Evolutionary conservation across 1,139 yeast species (phyloP).

Genomic region (Trichomonascaceae sp.): DNA sequence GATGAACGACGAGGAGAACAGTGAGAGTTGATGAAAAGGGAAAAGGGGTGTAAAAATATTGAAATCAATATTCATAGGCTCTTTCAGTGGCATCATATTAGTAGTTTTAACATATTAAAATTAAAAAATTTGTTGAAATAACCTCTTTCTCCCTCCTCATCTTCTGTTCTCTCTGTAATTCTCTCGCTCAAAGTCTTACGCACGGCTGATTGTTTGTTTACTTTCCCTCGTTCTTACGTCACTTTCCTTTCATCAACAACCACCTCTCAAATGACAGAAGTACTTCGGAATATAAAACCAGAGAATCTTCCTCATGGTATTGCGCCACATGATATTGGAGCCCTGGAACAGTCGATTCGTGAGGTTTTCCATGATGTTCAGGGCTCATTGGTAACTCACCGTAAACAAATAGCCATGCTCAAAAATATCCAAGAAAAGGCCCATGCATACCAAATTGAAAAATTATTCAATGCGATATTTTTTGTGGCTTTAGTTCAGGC

Average conservation of each 20-base stretch:
- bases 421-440: conserved; percentile 56
- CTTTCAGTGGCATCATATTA: neutral
- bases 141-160: neutral
- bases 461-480: conserved; percentile 55
- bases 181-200: neutral
- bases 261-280: conserved; percentile 5
- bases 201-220: neutral
- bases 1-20: neutral
- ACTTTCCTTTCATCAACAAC: neutral
- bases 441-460: conserved; percentile 44
- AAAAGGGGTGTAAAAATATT: too few species aligned
- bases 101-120: neutral
- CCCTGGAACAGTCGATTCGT: conserved; percentile 36
- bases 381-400: conserved; percentile 62
- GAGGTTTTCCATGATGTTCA: conserved; percentile 83
- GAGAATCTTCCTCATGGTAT: conserved; percentile 16
- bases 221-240: neutral
- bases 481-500: conserved; percentile 58
- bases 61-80: neutral
- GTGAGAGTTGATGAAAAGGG: neutral
- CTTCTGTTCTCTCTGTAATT: neutral
- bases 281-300: conserved; percentile 3
- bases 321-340: conserved; percentile 18
- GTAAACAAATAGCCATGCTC: conserved; percentile 62
- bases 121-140: too few species aligned